A percentile compares a stretch with the other conserved stretches of the same genome.
These are phyloP conservation scores for Lodderomyces pseudojiufengensis DNA, from an alignment of 1,139 yeast genomes.

Conservation along the genomic window DNA sequence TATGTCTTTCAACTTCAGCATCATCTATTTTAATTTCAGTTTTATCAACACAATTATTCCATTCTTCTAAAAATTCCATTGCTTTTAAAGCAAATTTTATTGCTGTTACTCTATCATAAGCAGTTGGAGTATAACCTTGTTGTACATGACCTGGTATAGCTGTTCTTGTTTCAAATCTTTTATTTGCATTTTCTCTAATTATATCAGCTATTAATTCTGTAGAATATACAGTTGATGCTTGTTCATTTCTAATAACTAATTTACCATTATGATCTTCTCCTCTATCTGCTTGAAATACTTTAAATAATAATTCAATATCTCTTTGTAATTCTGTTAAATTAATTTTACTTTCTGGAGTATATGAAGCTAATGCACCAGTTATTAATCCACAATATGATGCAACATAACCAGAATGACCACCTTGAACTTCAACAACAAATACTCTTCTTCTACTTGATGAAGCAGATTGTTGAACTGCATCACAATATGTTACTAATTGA, in stretches of 20 bases:
- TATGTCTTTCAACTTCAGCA: conserved; percentile 12
- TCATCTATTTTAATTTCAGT: conserved; percentile 5
- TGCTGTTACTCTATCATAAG: conserved; percentile 73
- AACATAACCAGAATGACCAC: conserved; percentile 92
- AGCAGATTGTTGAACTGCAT: conserved; percentile 91
- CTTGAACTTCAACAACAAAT: conserved; percentile 95
- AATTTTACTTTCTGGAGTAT: conserved; percentile 88
- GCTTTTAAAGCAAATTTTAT: conserved; percentile 68
- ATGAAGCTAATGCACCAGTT: conserved; percentile 90
- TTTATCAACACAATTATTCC: conserved; percentile 16
- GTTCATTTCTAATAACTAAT: conserved; percentile 63
- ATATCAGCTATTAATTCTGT: conserved; percentile 67
- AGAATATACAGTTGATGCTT: conserved; percentile 65
- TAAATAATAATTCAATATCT: conserved; percentile 21
- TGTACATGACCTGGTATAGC: conserved; percentile 85
- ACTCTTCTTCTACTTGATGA: conserved; percentile 92
- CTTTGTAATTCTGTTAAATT: conserved; percentile 61
- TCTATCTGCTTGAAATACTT: conserved; percentile 63
- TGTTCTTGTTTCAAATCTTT: conserved; percentile 69
- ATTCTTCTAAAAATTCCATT: conserved; percentile 61
- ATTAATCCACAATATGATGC: conserved; percentile 87
- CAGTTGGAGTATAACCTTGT: conserved; percentile 77
- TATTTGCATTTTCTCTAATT: conserved; percentile 61
- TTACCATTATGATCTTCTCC: conserved; percentile 83
- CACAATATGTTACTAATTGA: conserved; percentile 87